Evolutionary conservation across 2,329 filamentous ascomycete genomes (phyloP), one percentile per base, ranked within the genome.

Genomic region (Byssothecium circinans): DNA sequence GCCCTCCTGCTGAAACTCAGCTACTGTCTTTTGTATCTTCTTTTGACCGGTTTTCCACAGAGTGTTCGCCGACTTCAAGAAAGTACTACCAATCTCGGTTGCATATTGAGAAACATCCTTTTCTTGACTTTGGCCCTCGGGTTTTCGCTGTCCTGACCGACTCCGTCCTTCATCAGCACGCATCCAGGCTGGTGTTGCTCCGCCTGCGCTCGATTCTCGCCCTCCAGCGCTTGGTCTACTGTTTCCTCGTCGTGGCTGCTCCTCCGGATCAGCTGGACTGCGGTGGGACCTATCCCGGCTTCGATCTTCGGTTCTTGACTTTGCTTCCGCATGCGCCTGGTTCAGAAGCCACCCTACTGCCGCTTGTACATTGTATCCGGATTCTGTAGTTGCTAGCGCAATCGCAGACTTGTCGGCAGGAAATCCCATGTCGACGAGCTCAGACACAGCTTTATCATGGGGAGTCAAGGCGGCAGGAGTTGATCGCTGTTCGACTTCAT

Each of bases 41-140:
- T 96, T 99, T 65, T 91, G 89, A 0, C 92, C 86, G 2, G 88
- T 89, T 68, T 96, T 99, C 94, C 94, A 99, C 0, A 97, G 74
- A 1, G 89, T 92, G 57, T 95, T 95, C 2, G 94, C 94, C 2
- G 91, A 94, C 69, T 99, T 99, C 70, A 97, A 85, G 11, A 99
- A 73, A 52, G 81, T 95, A 36, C 77, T 89, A 0, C 94, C 89
- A 64, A 97, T 79, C 27, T 91, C 87, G 5, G 89, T 84, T 2
- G 92, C 92, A 35, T 87, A 81, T 63, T 92, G 90, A 14, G 89
- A 78, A 46, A 95, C 79, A 60, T 96, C 92, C 43, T 79, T 84
- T 1, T 91, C 88, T 46, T 67, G 75, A 8, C 77, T 78, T 3
- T 75, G 73, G 48, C 74, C 81, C 41, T 86, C 80, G 53, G 70